Evolutionary conservation across 441 rosid species (phyloP).

Genomic region (Flueggea neowawraea): DNA sequence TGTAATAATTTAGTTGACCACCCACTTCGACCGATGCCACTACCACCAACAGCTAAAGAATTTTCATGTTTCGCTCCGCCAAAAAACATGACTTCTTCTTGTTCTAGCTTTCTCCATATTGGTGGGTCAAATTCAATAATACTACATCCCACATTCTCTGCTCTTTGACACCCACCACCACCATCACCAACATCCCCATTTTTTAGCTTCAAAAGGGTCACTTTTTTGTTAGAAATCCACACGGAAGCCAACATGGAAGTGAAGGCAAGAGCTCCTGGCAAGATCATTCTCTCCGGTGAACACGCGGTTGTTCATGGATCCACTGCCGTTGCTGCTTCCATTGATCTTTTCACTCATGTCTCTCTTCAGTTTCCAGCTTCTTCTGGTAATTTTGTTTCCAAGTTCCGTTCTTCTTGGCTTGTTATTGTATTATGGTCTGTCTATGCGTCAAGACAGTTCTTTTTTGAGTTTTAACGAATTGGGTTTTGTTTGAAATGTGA

Average conservation of each 20-base stretch:
- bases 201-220: background rate
- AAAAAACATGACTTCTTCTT: too few species aligned
- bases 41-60: too few species aligned
- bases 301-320: slow-evolving; percentile 98
- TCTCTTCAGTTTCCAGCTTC: slow-evolving; percentile 48
- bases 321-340: slow-evolving; percentile 86
- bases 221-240: background rate
- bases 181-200: background rate
- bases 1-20: too few species aligned
- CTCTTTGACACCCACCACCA: background rate
- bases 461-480: slow-evolving; percentile 2
- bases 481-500: slow-evolving; percentile 16
- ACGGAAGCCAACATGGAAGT: slow-evolving; percentile 55
- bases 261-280: slow-evolving; percentile 91
- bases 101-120: too few species aligned
- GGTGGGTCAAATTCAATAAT: too few species aligned
- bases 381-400: slow-evolving; percentile 29
- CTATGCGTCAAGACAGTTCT: background rate
- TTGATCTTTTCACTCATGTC: slow-evolving; percentile 71
- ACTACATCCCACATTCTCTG: background rate
- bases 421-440: background rate
- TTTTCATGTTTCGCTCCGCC: too few species aligned
- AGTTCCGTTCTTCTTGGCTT: background rate
- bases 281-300: slow-evolving; percentile 90
- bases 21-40: too few species aligned